phyloP scores from a whole-genome alignment of 2,329 filamentous ascomycete species.

The Trichoderma lentiforme region DNA sequence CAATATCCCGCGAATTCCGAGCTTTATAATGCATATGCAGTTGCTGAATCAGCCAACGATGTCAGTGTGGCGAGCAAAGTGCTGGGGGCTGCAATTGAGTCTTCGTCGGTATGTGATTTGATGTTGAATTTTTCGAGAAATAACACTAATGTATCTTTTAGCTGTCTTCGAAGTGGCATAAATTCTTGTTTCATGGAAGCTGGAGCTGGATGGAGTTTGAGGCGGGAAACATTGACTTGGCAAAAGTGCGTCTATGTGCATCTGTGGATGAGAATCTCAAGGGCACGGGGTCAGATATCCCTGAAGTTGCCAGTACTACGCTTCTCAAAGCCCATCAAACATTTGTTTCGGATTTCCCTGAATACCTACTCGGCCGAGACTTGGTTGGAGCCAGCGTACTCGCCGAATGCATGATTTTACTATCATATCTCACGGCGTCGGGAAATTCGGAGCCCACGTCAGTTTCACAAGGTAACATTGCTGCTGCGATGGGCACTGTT shows the following conservation, averaged over 20 bases:
- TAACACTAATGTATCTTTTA: constrained; percentile 19
- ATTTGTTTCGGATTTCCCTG: constrained; percentile 53
- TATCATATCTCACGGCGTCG: constrained; percentile 60
- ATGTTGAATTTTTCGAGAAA: not conserved
- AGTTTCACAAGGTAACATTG: constrained; percentile 52
- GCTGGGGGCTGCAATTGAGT: constrained; percentile 59
- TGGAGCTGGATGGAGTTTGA: constrained; percentile 68
- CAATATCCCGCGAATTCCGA: constrained; percentile 58
- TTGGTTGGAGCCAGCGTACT: constrained; percentile 49
- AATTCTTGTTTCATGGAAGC: constrained; percentile 51
- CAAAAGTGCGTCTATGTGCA: constrained; percentile 40
- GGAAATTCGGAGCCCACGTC: constrained; percentile 44
- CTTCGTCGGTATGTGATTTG: constrained; percentile 30
- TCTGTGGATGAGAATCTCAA: constrained; percentile 33
- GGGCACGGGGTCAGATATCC: constrained; percentile 13
- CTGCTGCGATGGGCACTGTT: constrained; percentile 44
- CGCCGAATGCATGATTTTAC: constrained; percentile 60
- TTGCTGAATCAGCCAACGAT: constrained; percentile 62
- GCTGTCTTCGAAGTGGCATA: constrained; percentile 23
- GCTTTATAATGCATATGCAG: constrained; percentile 76
- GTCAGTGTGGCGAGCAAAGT: constrained; percentile 59
- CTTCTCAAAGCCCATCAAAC: constrained; percentile 53
- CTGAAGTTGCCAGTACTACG: constrained; percentile 32
- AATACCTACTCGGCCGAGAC: constrained; percentile 50
- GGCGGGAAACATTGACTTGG: constrained; percentile 32